Conservation (phyloP, 306 rosid genomes). For the Astragalus glycyphyllos region DNA sequence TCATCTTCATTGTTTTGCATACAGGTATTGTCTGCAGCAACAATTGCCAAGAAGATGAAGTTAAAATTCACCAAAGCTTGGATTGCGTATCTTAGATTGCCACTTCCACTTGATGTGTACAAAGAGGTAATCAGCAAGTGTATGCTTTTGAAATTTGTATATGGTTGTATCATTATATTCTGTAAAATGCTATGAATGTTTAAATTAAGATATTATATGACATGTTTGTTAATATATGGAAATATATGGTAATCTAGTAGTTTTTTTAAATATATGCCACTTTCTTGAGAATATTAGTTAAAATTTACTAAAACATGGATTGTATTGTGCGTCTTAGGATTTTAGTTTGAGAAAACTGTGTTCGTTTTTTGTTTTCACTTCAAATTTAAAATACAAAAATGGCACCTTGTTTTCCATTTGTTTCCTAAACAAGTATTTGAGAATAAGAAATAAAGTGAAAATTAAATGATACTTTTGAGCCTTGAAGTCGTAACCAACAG, state of each 20-base stretch:
- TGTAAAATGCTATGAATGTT: conserved; percentile 11
- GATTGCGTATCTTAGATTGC: conserved; percentile 77
- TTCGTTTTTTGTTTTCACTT: neutral
- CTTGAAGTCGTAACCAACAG: neutral
- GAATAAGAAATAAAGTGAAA: too few relatives aligned
- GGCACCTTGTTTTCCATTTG: neutral
- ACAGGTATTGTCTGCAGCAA: conserved; percentile 65
- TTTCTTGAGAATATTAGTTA: conserved; percentile 20
- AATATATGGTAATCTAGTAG: neutral
- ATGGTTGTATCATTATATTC: conserved; percentile 5
- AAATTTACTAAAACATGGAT: neutral
- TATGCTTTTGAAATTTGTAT: conserved; percentile 30
- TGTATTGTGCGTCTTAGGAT: neutral
- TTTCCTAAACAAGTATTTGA: too few relatives aligned
- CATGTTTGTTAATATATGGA: too few relatives aligned
- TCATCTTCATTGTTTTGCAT: conserved; percentile 41
- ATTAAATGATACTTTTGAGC: too few relatives aligned
- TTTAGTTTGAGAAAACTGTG: neutral
- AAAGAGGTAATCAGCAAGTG: conserved; percentile 73
- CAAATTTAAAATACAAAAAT: neutral
- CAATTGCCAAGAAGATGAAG: conserved; percentile 72
- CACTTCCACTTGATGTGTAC: conserved; percentile 89
- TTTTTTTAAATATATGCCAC: neutral
- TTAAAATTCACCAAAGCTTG: conserved; percentile 91
- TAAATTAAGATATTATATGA: neutral